Base-by-base conservation (phyloP, 768 basidiomycete genomes). In the Amanita rimosa region DNA sequence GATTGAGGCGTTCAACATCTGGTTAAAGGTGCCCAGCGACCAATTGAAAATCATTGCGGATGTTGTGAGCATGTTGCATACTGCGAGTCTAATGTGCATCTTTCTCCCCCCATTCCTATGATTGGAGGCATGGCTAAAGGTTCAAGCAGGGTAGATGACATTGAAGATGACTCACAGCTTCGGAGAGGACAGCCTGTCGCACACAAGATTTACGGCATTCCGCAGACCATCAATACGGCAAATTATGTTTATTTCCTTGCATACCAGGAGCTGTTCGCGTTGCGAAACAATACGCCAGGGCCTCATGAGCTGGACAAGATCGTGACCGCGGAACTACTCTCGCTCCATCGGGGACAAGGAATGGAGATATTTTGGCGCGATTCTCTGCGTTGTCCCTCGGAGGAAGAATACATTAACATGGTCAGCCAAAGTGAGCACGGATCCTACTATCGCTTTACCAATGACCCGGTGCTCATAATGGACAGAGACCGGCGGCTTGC, bases 231-330 rank as follows among this genome's bases (percentile, higher is more conserved):
- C 67, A 99, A 99, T 62, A 82, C 85, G 0, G 95, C 95, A 0
- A 97, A 96, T 60, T 98, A 97, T 55, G 91, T 93, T 24, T 97
- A 95, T 61, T 99, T 98, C 59, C 76, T 91, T 37, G 95, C 94
- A 0, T 93, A 84, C 61, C 76, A 91, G 55, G 88, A 95, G 54
- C 74, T 97, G 1, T 79, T 85, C 54, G 68, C 70, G 9, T 71
- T 89, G 38, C 67, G 78, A 42, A 59, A 59, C 40, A 59, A 52
- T 19, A 52, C 61, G 1, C 46, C 57, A 31, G 36, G 48, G 10
- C 55, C 65, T 4, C 64, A 67, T 46, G 71, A 83, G 50, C 67
- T 93, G 13, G 75, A 89, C 51, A 72, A 72, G 11, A 71, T 91
- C 17, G 83, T 94, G 10, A 94, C 84, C 21, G 78, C 69, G 53